Base-by-base conservation (phyloP, 129 eudicot genomes). In the Ambrosia artemisiifolia region DNA sequence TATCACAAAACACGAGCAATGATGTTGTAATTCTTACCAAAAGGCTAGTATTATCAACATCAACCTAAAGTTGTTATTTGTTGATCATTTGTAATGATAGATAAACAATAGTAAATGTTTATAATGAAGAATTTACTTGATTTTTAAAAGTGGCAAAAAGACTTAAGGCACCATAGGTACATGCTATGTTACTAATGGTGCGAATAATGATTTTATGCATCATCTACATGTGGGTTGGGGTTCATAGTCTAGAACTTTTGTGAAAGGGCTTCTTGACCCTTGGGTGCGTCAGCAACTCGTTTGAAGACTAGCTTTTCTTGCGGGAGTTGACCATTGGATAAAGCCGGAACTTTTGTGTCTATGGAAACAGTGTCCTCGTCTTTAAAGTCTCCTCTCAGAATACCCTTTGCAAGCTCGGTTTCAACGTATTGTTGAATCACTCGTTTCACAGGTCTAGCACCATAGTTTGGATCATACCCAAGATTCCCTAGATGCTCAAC, bases 391-490 rank as follows among this genome's bases (percentile, higher is more conserved):
- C 97, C 99, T 72, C 99, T 86, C 87, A 95, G 76, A 14, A 95
- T 95, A 0, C 97, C 99, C 81, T 88, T 95, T 3, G 97, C 99
- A 32, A 95, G 90, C 83, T 90, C 99, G 19, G 90, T 95, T 50
- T 95, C 99, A 3, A 95, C 88, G 18, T 95, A 54, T 14, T 95
- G 99, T 74, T 95, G 99, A 47, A 90, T 88, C 70, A 95, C 96
- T n/a, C 97, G 85, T 78, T 95, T 95, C 71, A 95, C 97, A 0
- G 99, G 97, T 82, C 99, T 82, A n/a, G 99, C 99, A 43, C 98
- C 98, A 56, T 90, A 94, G 81, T 83, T 95, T 20, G 99, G 99
- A 77, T 95, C 99, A 35, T 95, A 95, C 36, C 99, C 97, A 0
- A 95, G 94, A 69, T 71, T 86, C 43, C 94, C 97, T 0, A 92